Evolutionary conservation across 225 moss, liverwort and hornwort species (phyloP).

Genomic region (Pleurozium schreberi): DNA sequence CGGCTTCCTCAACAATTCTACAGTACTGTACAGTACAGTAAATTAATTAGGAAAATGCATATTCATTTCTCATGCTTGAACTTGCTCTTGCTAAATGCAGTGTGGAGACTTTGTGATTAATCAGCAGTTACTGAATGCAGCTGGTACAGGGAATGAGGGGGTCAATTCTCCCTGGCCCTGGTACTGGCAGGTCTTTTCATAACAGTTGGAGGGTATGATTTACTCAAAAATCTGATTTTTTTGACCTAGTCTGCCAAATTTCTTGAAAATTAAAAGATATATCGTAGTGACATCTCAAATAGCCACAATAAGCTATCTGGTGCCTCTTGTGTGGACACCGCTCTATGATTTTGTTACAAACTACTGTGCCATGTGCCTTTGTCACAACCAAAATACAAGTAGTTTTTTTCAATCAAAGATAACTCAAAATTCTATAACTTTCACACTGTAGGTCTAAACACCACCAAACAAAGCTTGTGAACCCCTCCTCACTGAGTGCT

Average conservation of each 20-base stretch:
- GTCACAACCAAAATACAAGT: too few species aligned
- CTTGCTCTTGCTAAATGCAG: neutral
- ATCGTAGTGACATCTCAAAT: neutral
- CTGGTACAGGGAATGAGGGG: neutral
- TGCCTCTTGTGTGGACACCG: neutral
- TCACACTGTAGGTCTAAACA: too few species aligned
- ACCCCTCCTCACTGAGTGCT: too few species aligned
- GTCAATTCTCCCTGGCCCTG: too few species aligned
- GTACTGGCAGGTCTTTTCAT: neutral
- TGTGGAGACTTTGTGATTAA: neutral
- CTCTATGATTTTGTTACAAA: neutral
- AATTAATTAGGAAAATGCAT: neutral
- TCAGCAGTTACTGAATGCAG: neutral
- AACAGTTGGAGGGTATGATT: neutral
- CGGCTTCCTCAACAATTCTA: too few species aligned
- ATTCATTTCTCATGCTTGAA: neutral
- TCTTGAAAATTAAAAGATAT: neutral
- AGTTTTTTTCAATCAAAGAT: too few species aligned
- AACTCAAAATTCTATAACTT: too few species aligned
- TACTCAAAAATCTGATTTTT: neutral
- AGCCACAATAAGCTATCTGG: accelerated
- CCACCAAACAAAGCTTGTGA: too few species aligned
- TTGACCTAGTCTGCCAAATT: neutral
- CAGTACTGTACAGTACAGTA: too few species aligned
- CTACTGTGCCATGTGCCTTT: too few species aligned